Conservation (phyloP, 2,329 filamentous ascomycete genomes). For the Cladosporium colombiae region DNA sequence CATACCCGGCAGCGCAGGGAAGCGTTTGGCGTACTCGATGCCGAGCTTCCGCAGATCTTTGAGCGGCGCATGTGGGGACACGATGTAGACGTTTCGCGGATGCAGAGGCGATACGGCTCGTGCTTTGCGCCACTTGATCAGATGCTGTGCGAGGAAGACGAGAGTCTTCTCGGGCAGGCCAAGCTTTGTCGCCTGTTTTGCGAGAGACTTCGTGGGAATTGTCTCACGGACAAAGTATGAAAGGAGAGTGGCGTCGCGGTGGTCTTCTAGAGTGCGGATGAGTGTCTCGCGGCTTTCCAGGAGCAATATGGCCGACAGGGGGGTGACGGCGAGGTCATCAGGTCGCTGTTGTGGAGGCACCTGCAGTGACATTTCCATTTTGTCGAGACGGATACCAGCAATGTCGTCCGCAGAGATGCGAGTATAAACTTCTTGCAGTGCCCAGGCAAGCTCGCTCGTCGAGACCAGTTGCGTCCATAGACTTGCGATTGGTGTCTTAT, state of each 20-base stretch:
- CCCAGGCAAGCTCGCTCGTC: slow-evolving; percentile 37
- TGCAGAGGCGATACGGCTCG: slow-evolving; percentile 90
- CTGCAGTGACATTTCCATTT: slow-evolving; percentile 65
- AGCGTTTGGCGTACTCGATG: slow-evolving; percentile 71
- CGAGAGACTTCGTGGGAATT: slow-evolving; percentile 63
- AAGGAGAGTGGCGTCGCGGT: slow-evolving; percentile 70
- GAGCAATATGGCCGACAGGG: slow-evolving; percentile 83
- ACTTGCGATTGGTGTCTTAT: slow-evolving; percentile 40
- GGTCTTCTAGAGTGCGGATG: slow-evolving; percentile 64
- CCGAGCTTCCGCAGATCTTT: slow-evolving; percentile 68
- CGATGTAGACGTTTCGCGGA: slow-evolving; percentile 84
- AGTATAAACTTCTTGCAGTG: slow-evolving; percentile 33
- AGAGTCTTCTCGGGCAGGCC: slow-evolving; percentile 78
- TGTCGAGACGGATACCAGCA: slow-evolving; percentile 60
- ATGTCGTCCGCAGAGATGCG: slow-evolving; percentile 26
- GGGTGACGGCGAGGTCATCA: slow-evolving; percentile 37
- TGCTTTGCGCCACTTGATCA: slow-evolving; percentile 94
- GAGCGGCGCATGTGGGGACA: slow-evolving; percentile 86
- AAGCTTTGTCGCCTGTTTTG: slow-evolving; percentile 71
- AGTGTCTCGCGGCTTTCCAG: slow-evolving; percentile 82
- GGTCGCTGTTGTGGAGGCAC: slow-evolving; percentile 60
- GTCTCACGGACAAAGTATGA: slow-evolving; percentile 68
- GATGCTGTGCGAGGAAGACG: slow-evolving; percentile 83
- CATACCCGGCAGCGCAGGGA: slow-evolving; percentile 79
- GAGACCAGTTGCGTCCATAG: slow-evolving; percentile 26